phyloP scores from a whole-genome alignment of 371 early-diverging fungal genomes.

The Nematocida displodere region DNA sequence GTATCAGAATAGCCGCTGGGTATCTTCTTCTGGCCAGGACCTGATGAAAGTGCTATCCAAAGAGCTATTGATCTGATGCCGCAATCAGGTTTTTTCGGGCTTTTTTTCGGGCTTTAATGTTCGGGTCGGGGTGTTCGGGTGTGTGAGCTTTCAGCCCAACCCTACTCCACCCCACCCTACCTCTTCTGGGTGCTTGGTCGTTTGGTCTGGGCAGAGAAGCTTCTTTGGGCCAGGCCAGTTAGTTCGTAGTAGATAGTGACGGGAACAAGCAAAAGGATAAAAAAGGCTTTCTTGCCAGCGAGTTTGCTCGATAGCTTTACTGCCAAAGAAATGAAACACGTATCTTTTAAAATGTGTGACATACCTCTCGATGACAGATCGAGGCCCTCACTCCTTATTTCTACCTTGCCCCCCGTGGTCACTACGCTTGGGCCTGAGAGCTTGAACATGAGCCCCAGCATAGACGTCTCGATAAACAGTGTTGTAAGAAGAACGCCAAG shows the following conservation, averaged over 20 bases:
- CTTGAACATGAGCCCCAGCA: too few relatives aligned
- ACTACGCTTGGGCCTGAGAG: not conserved
- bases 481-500: too few relatives aligned
- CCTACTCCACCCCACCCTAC: not conserved
- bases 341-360: conserved; percentile 16
- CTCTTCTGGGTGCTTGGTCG: not conserved
- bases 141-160: not conserved
- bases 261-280: conserved; percentile 31
- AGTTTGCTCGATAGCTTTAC: conserved; percentile 1
- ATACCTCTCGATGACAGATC: conserved; percentile 13
- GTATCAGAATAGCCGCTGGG: conserved; percentile 66
- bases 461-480: too few relatives aligned
- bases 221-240: not conserved
- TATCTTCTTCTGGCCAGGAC: conserved; percentile 32
- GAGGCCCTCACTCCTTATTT: conserved; percentile 19
- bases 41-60: conserved; percentile 19
- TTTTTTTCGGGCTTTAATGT: conserved; percentile 1
- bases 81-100: not conserved
- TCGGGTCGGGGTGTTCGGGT: too few relatives aligned
- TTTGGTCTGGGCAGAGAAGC: not conserved
- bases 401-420: not conserved
- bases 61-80: conserved; percentile 5
- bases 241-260: conserved; percentile 44
- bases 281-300: conserved; percentile 11
- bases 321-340: not conserved